Evolutionary conservation across 495 filamentous ascomycete genomes (phyloP), one percentile per base, ranked within the genome.

Genomic region (Haplographium delicatum): DNA sequence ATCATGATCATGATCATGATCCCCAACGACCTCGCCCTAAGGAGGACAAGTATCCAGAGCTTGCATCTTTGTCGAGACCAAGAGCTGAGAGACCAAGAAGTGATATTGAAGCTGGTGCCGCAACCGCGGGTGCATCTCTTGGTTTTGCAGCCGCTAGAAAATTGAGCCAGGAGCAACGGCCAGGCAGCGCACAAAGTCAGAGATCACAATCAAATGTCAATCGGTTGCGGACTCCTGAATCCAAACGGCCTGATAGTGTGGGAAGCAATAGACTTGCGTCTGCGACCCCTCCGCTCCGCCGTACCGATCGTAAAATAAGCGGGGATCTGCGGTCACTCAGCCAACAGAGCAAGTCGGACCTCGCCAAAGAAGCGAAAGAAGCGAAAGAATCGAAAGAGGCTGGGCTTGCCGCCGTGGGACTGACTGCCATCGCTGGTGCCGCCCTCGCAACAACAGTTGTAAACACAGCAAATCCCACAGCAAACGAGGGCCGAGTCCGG

Each of bases 401-500:
- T n/a, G n/a, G n/a, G n/a, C n/a, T n/a, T n/a, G n/a, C n/a, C n/a
- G n/a, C n/a, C n/a, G n/a, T n/a, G n/a, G n/a, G n/a, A n/a, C n/a
- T n/a, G n/a, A n/a, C n/a, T n/a, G n/a, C n/a, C n/a, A n/a, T n/a
- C n/a, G n/a, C n/a, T n/a, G n/a, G n/a, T n/a, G 55, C 59, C 24
- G 50, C 42, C 28, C 23, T 46, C 44, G 45, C 51, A 20, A 24
- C 40, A 15, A 8, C 63, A 68, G 74, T 38, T 78, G 79, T 62
- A 75, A 79, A 80, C 59, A 80, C 76, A 59, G 80, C 82, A 71
- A 83, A 88, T 64, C 82, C 84, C 57, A 75, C 86, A 64, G 87
- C 81, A 59, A 88, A 91, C 76, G 88, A 89, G 78, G 85, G 88
- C 77, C 90, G 88, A 69, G 82, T 79, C 62, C 84, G 84, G 64